Percentiles rank a stretch among this genome's conserved stretches.
phyloP scores from a whole-genome alignment of 305 asterid species.

The Solanum hybrid region DNA sequence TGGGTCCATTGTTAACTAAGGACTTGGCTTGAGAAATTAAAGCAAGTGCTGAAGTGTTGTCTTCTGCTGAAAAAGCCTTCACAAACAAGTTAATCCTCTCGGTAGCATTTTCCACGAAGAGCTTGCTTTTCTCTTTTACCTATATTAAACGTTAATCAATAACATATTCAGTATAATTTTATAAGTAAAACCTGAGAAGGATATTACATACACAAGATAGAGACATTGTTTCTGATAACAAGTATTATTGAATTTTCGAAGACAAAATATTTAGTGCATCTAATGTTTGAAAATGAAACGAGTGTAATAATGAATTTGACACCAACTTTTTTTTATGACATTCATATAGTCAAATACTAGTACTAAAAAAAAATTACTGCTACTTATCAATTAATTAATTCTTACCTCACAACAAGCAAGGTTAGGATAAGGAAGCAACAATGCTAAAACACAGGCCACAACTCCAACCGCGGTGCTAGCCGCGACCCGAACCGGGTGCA shows the following conservation, averaged over 20 bases:
- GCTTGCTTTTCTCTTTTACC: constrained; percentile 57
- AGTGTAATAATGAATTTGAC: neutral
- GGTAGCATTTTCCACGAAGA: constrained; percentile 45
- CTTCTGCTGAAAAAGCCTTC: constrained; percentile 59
- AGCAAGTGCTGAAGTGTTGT: constrained; percentile 31
- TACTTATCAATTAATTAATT: neutral
- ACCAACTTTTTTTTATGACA: neutral
- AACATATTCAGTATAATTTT: neutral
- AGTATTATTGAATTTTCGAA: neutral
- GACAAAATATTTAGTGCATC: neutral
- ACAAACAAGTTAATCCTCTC: constrained; percentile 45
- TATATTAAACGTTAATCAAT: constrained; percentile 11
- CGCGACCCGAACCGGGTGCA: constrained; percentile 64
- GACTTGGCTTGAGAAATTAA: constrained; percentile 51
- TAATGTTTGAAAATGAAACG: neutral
- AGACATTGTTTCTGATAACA: neutral
- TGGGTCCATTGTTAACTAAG: constrained; percentile 32
- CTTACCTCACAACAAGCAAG: constrained; percentile 64
- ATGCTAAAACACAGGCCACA: constrained; percentile 56
- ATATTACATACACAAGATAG: neutral
- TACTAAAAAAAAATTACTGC: neutral
- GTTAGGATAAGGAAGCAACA: constrained; percentile 52
- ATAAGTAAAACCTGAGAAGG: fast-evolving
- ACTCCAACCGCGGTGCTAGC: constrained; percentile 74
- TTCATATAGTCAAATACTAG: neutral